Evolutionary conservation across 2,329 filamentous ascomycete species (phyloP), one percentile per base, ranked within the genome.

Genomic region (Pyrenophora seminiperda): DNA sequence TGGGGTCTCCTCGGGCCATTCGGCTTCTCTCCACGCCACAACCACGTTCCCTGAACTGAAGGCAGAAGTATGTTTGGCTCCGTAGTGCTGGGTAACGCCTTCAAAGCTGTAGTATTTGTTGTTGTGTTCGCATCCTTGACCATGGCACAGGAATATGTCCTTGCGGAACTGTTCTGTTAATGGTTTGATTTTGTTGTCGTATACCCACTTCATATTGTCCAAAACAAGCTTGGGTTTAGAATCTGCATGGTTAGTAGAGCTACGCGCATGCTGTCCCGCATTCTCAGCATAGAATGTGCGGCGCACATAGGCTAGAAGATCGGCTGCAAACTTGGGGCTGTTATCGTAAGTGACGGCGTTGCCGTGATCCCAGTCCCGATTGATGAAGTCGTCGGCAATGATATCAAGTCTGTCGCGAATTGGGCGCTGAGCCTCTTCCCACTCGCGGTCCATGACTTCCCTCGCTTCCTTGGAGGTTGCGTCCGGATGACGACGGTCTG

Each of bases 151-250:
- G 70, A 94, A 94, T 7, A 92, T 74, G 47, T 92, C 88, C 63
- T 85, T 88, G 59, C 84, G 79, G 60, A 81, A 80, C 37, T 77
- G 74, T 54, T 90, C 86, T 2, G 87, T 90, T 45, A 84, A 74
- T 18, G 84, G 83, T 64, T 85, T 89, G 66, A 94, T 80, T 68
- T 90, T 91, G 59, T 83, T 83, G 63, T 92, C 89, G 68, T 89
- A 92, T 22, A 92, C 77, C 84, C 87, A 93, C 71, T 89, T 92
- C 89, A 94, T 91, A 65, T 92, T 91, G 66, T 93, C 89, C 59
- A 94, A 74, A 1, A 86, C 88, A 43, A 93, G 76, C 65, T 81
- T 86, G 67, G 83, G 79, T 19, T 80, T 83, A 60, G 79, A 82
- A 5, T 82, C 78, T 38, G 50, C 38, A 22, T 42, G 32, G 19